phyloP scores from a whole-genome alignment of 2,329 filamentous ascomycete genomes.

The Claviceps sp. region DNA sequence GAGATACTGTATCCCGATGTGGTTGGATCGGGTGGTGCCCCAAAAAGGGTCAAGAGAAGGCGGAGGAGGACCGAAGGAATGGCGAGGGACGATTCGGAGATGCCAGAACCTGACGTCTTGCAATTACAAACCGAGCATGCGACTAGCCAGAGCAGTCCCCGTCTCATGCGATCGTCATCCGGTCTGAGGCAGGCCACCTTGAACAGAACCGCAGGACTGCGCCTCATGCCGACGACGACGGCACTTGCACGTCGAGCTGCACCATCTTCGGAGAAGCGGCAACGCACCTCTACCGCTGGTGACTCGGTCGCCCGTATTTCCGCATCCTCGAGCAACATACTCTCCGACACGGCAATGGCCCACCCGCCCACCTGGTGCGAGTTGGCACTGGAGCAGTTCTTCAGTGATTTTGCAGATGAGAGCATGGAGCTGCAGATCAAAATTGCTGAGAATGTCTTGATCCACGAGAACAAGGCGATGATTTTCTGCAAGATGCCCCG shows the following conservation, averaged over 20 bases:
- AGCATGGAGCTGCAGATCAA: constrained; percentile 45
- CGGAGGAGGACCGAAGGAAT: constrained; percentile 34
- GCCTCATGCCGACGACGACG: constrained; percentile 17
- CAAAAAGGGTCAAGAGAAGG: constrained; percentile 45
- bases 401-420: constrained; percentile 43
- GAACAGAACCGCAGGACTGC: constrained; percentile 11
- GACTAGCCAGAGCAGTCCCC: constrained; percentile 13
- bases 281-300: constrained; percentile 17
- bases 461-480: constrained; percentile 47
- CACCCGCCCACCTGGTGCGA: constrained; percentile 38
- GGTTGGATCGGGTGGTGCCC: constrained; percentile 44
- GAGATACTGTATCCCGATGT: constrained; percentile 48
- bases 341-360: constrained; percentile 5
- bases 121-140: constrained; percentile 27
- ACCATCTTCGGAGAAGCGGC: constrained; percentile 22
- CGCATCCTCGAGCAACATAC: neutral
- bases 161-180: constrained; percentile 14
- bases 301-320: constrained; percentile 3
- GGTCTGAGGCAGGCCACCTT: constrained; percentile 17
- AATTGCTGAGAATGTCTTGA: constrained; percentile 43
- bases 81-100: constrained; percentile 31
- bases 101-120: constrained; percentile 33
- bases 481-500: constrained; percentile 49
- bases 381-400: constrained; percentile 45
- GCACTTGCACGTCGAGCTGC: constrained; percentile 26